Percentiles rank a stretch among this genome's conserved stretches.
Evolutionary conservation across 2,329 filamentous ascomycete species (phyloP).

Genomic region (Metarhizium anisopliae): DNA sequence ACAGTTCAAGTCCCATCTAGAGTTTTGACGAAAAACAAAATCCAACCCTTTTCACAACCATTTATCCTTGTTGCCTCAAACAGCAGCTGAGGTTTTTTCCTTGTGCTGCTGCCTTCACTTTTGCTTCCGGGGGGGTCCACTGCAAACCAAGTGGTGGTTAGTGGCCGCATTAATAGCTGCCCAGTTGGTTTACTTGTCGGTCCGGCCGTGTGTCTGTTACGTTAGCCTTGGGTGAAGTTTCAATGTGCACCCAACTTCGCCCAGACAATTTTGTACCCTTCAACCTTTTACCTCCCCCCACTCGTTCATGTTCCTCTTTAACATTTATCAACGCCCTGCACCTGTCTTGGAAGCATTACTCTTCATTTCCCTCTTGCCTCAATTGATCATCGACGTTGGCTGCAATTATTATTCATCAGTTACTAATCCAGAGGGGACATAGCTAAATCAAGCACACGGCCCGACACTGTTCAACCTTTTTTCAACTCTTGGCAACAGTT

Average conservation of each 20-base stretch:
- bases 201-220: not conserved
- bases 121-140: not conserved
- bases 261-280: constrained; percentile 3
- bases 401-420: no score
- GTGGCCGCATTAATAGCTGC: not conserved
- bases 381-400: not conserved
- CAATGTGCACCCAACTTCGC: constrained; percentile 9
- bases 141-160: not conserved
- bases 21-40: not conserved
- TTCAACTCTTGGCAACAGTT: not conserved
- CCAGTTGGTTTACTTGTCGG: not conserved
- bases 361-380: not conserved
- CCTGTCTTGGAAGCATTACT: not conserved
- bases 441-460: no score
- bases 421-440: no score
- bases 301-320: not conserved
- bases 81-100: not conserved
- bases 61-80: no score
- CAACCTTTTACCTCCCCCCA: constrained; percentile 4
- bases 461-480: no score
- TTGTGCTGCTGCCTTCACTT: not conserved
- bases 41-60: no score
- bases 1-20: not conserved
- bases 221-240: not conserved
- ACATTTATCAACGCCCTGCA: not conserved